These are phyloP conservation scores for Paramecium caudatum DNA, from an alignment of 73 alveolate species.

Conservation along the genomic window DNA sequence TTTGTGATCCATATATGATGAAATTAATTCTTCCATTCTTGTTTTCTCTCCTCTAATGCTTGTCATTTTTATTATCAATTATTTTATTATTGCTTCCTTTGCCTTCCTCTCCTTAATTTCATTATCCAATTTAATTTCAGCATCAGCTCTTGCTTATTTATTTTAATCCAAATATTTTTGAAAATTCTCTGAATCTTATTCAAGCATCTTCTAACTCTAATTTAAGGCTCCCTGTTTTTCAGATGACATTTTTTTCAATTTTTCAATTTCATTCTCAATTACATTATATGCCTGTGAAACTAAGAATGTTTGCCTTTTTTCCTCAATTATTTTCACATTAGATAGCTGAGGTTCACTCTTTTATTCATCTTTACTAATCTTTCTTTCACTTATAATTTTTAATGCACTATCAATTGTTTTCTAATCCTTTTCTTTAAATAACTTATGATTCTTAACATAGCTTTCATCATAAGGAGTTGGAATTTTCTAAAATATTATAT, in stretches of 20 bases:
- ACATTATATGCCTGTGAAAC: neutral
- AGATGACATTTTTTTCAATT: neutral
- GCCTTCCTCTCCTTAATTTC: constrained; percentile 29
- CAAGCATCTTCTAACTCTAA: constrained; percentile 1
- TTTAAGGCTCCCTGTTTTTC: neutral
- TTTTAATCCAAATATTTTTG: neutral
- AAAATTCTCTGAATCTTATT: constrained; percentile 23
- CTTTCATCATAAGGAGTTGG: constrained; percentile 22
- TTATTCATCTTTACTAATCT: neutral
- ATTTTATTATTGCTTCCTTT: neutral
- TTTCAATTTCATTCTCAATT: constrained; percentile 18
- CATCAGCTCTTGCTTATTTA: constrained; percentile 24
- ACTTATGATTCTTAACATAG: neutral
- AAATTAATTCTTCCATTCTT: constrained; percentile 30
- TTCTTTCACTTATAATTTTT: neutral
- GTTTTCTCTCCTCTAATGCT: constrained; percentile 26
- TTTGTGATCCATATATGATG: constrained; percentile 24
- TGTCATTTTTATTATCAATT: neutral
- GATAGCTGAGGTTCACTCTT: neutral
- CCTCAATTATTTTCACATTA: neutral
- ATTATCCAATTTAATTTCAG: constrained; percentile 32
- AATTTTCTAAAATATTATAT: neutral
- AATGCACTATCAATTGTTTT: neutral
- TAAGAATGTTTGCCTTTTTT: constrained; percentile 1
- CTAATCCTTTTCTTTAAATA: constrained; percentile 10